Base-by-base conservation (phyloP, 2,329 filamentous ascomycete species). In the Karstenula rhodostoma region DNA sequence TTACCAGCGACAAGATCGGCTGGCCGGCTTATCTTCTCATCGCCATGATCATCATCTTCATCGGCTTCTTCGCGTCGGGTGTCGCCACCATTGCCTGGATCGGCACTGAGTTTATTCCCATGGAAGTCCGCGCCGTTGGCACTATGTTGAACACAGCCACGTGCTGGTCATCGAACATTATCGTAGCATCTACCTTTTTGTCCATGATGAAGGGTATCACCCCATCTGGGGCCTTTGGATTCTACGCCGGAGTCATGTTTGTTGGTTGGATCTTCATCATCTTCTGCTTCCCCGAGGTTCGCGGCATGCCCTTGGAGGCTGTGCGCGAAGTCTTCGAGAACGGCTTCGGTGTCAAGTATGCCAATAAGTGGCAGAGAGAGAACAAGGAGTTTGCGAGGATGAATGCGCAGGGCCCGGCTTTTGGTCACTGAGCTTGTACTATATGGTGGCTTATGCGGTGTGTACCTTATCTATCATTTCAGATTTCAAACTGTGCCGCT, bases 141-240 rank as follows among this genome's bases (percentile, higher is more conserved):
- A 78, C 77, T 5, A 79, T 78, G 74, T 59, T 76, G 58, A 67
- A 76, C 27, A 74, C 67, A 23, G 68, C 70, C 0, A 68, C 66
- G 19, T 75, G 70, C 67, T 78, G 76, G 76, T 68, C 66, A 1
- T 71, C 70, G 13, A 74, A 73, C 54, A 73, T 73, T 51, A 75
- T 78, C 58, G 74, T 79, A n/a, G 67, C 75, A 0, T 77, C 74
- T 13, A 78, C 75, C 0, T 78, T 79, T 69, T 56, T 79, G 15
- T 71, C 72, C 6, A 77, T 78, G 73, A 79, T 78, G 77, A 78
- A 78, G 53, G 69, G 68, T 5, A 75, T 77, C 56, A 77, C 76
- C 0, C 75, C 76, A 0, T 73, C 67, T 13, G 76, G 77, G 0
- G 73, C 76, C 1, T 78, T 80, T 40, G 76, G 77, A 3, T 79